Evolutionary conservation across 2,329 filamentous ascomycete genomes (phyloP).

Genomic region (Colletotrichum endophyticum): DNA sequence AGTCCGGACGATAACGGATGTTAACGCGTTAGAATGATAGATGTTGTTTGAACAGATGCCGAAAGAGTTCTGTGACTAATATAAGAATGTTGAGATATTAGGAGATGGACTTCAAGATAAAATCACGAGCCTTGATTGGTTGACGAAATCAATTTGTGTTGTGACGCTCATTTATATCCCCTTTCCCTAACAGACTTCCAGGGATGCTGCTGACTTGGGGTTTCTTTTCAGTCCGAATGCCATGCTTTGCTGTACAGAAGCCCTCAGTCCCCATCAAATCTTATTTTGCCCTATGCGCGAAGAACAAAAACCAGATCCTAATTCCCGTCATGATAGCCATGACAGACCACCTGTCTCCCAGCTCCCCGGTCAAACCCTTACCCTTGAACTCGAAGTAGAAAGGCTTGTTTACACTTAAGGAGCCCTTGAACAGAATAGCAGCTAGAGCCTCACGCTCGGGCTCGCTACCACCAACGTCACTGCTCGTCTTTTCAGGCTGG

Average conservation of each 20-base stretch:
- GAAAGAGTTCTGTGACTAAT: neutral
- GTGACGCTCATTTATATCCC: too few species aligned
- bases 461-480: neutral
- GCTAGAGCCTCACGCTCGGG: neutral
- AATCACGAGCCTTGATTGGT: too few species aligned
- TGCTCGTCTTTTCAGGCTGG: neutral
- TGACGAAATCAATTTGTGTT: too few species aligned
- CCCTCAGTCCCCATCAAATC: too few species aligned
- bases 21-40: neutral
- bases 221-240: too few species aligned
- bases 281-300: neutral
- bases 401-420: neutral
- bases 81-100: too few species aligned
- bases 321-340: neutral
- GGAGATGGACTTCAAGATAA: too few species aligned
- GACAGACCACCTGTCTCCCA: neutral
- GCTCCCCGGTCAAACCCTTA: neutral
- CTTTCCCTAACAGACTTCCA: too few species aligned
- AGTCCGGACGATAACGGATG: neutral
- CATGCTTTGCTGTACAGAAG: fast-evolving
- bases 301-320: neutral
- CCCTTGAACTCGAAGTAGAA: neutral
- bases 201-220: too few species aligned
- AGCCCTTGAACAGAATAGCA: neutral
- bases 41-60: neutral